Evolutionary conservation across 352 stramenopile species (phyloP).

Genomic region (Phytophthora melonis): DNA sequence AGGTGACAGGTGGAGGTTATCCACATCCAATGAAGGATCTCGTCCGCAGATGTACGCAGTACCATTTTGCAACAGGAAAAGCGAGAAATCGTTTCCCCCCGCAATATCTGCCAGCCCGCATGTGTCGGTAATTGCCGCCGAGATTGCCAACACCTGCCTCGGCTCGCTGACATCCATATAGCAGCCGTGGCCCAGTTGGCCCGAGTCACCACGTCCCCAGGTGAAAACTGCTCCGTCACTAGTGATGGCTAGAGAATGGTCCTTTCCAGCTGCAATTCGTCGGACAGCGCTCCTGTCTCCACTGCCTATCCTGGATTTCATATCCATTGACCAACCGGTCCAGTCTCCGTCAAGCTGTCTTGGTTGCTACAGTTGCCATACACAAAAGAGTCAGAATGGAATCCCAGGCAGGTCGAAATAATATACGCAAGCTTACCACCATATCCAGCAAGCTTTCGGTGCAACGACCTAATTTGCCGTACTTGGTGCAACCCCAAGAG

Average conservation of each 20-base stretch:
- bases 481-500: conserved; percentile 82
- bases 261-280: conserved; percentile 67
- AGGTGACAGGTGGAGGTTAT: conserved; percentile 39
- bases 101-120: conserved; percentile 41
- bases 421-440: conserved; percentile 38
- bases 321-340: conserved; percentile 50
- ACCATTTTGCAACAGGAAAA: conserved; percentile 49
- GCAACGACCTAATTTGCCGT: conserved; percentile 61
- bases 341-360: conserved; percentile 47
- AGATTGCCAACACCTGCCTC: conserved; percentile 68
- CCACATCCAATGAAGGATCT: conserved; percentile 39
- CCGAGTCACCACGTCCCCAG: conserved; percentile 72
- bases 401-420: not conserved
- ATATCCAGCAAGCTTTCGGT: conserved; percentile 51
- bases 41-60: conserved; percentile 45
- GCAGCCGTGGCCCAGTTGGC: conserved; percentile 72
- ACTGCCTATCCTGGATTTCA: conserved; percentile 27
- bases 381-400: conserved; percentile 12
- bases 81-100: conserved; percentile 49
- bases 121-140: conserved; percentile 23
- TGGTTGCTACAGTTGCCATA: conserved; percentile 51
- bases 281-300: conserved; percentile 47
- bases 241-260: conserved; percentile 73
- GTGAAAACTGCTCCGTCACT: conserved; percentile 67
- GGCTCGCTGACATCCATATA: conserved; percentile 69